Percentiles rank a stretch among this genome's conserved stretches.
phyloP scores from a whole-genome alignment of 1,139 yeast species.

The Zygosaccharomyces sapae region DNA sequence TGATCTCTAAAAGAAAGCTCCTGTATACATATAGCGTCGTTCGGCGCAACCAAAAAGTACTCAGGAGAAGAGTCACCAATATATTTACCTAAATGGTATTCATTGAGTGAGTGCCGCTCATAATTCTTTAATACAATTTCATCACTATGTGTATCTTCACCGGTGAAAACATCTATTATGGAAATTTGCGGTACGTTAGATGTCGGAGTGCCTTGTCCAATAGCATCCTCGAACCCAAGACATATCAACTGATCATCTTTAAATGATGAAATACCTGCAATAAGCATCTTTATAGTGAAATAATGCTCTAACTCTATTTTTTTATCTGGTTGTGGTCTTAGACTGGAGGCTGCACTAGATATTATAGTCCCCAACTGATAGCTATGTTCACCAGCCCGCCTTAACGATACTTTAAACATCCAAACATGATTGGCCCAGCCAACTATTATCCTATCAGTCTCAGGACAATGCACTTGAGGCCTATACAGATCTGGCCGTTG shows the following conservation, averaged over 20 bases:
- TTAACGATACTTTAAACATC: constrained; percentile 51
- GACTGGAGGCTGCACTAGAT: constrained; percentile 68
- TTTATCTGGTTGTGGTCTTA: constrained; percentile 53
- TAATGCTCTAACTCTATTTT: constrained; percentile 50
- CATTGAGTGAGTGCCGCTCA: constrained; percentile 69
- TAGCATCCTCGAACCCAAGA: constrained; percentile 43
- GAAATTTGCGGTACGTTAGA: constrained; percentile 61
- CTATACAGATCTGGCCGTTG: constrained; percentile 79
- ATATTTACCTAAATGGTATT: constrained; percentile 60
- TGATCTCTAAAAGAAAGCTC: constrained; percentile 66
- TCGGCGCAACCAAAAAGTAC: constrained; percentile 72
- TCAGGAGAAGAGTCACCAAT: constrained; percentile 39
- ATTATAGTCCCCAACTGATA: constrained; percentile 38
- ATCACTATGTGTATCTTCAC: constrained; percentile 79
- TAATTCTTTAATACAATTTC: constrained; percentile 64
- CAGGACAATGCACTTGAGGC: constrained; percentile 72
- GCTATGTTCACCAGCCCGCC: constrained; percentile 15
- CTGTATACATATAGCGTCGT: constrained; percentile 74
- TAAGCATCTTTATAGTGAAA: constrained; percentile 45
- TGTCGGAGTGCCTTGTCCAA: constrained; percentile 25
- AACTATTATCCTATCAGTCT: constrained; percentile 61
- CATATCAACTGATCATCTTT: constrained; percentile 63
- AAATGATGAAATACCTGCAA: constrained; percentile 76
- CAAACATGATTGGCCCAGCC: constrained; percentile 86
- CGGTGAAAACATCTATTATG: constrained; percentile 58